Base-by-base conservation (phyloP, 1,284 basidiomycete genomes). In the Abortiporus biennis region DNA sequence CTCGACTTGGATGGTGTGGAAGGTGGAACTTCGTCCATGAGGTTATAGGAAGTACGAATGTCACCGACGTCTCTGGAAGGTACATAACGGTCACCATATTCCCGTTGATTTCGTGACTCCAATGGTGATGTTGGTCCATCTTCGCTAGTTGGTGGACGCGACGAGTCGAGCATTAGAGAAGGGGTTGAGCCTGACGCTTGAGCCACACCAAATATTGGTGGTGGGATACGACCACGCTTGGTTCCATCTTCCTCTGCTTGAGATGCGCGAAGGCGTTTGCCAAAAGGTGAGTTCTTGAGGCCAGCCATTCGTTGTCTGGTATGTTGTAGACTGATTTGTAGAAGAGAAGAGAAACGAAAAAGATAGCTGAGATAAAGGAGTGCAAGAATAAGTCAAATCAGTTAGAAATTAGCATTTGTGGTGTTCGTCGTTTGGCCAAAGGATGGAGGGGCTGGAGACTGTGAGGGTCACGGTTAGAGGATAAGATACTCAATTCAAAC, bases 31-130 rank as follows among this genome's bases (percentile, higher is more conserved):
- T 85, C 80, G 40, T 86, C 84, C 71, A 80, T 76, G 38, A 88
- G 74, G 59, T 88, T 77, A 61, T 82, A 88, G 25, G 79, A 77
- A 8, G 85, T 85, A 24, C 84, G 72, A 62, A 88, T 75, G 62
- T 88, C 82, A 16, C 83, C 83, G 0, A 66, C 53, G 52, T 86
- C 85, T 51, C 85, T 71, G 32, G 71, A 76, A 2, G 85, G 85
- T 4, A 88, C 80, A 53, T 87, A 88, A 21, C 85, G 71, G 60
- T 87, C 85, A n/a, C 80, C 83, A 53, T 87, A 86, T 36, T 80
- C 78, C 49, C 66, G 69, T 5, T 63, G 55, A 24, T 66, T 61
- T 40, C 49, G 59, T 8, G 54, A 47, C 22, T 74, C 71, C 17
- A 65, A 57, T 17, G 79, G 74, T 0, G 78, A 74, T 30, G 80